These are phyloP conservation scores for Fraxinus albicans DNA, from an alignment of 305 asterid species.

Conservation along the genomic window DNA sequence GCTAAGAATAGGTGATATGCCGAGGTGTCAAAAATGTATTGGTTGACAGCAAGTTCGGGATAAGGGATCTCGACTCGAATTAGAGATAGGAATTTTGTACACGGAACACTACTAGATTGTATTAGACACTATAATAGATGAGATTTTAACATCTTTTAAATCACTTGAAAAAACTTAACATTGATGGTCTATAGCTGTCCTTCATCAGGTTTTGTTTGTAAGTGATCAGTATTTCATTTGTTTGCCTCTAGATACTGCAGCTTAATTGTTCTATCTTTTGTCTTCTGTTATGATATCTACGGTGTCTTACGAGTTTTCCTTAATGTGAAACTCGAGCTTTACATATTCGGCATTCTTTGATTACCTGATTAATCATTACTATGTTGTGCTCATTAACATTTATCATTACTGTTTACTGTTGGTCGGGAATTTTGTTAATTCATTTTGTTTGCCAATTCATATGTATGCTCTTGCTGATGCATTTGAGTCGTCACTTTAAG, in stretches of 20 bases:
- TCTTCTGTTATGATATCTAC: background rate
- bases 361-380: background rate
- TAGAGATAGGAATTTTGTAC: background rate
- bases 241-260: background rate
- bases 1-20: background rate
- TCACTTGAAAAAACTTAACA: background rate
- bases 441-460: background rate
- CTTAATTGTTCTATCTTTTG: background rate
- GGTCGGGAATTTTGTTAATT: background rate
- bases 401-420: background rate
- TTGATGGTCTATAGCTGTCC: background rate
- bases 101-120: no score
- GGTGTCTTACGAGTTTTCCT: background rate
- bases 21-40: background rate
- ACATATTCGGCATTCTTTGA: background rate
- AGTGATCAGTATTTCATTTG: background rate
- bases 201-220: background rate
- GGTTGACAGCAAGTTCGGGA: background rate
- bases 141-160: background rate
- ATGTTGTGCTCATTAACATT: background rate
- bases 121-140: background rate
- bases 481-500: background rate
- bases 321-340: background rate
- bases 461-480: background rate
- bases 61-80: background rate